phyloP scores from a whole-genome alignment of 768 basidiomycete genomes.

The Suillus paluster region DNA sequence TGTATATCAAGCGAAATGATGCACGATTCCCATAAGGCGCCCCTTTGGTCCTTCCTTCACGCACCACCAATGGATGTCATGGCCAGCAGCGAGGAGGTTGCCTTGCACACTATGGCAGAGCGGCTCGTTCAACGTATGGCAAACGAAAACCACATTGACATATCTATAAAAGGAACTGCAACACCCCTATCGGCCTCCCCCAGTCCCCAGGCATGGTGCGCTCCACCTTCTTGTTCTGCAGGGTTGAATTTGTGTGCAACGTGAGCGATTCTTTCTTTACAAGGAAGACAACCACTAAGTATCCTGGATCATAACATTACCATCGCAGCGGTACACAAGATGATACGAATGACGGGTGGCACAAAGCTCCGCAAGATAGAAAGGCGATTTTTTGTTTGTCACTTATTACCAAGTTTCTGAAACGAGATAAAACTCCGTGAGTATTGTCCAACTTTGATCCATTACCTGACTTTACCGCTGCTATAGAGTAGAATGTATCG shows the following conservation, averaged over 20 bases:
- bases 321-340: not conserved
- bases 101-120: not conserved
- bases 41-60: not conserved
- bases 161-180: not conserved
- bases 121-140: not conserved
- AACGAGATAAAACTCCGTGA: not conserved
- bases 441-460: not conserved
- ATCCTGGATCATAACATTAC: not conserved
- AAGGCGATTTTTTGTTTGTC: not conserved
- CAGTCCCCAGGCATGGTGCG: not conserved
- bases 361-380: not conserved
- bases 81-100: not conserved
- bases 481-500: constrained; percentile 38
- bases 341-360: not conserved
- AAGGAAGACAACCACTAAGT: not conserved
- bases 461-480: not conserved
- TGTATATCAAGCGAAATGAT: not conserved
- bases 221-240: not conserved
- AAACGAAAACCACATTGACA: not conserved
- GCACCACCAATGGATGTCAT: not conserved
- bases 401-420: constrained; percentile 5
- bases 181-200: constrained; percentile 1
- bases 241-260: not conserved
- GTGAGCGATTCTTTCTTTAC: not conserved
- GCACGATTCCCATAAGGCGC: constrained; percentile 3